Evolutionary conservation across 768 basidiomycete species (phyloP), one percentile per base, ranked within the genome.

Genomic region (Hygrophorus pudorinus): DNA sequence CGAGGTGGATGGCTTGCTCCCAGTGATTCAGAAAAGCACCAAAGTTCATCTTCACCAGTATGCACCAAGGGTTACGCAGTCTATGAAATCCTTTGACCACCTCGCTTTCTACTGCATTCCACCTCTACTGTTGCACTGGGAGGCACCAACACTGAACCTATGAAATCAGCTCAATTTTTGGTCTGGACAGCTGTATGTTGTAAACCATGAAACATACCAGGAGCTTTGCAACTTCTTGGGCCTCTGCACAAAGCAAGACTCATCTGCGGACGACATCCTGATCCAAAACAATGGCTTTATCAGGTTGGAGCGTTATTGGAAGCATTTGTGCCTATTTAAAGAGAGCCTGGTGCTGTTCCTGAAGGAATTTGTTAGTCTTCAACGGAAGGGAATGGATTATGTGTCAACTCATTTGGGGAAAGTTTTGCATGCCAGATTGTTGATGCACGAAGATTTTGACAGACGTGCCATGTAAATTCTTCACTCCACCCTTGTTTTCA

Each of bases 171-270:
- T 74, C 29, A 70, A 66, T 31, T 47, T 72, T 24, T 71, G 65
- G 50, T 66, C 70, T 11, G 72, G 70, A 2, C 69, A 74, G 43
- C 57, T 74, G 2, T 74, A 66, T 44, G 43, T 71, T 30, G 53
- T 52, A 8, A 52, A 64, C 17, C 52, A 60, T 18, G 46, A 45
- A 9, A 51, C 61, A 1, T 73, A 72, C 41, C 47, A 47, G 21
- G 50, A 45, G 1, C 29, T 67, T 11, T 71, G 71, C 45, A 47
- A 53, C 18, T 55, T 65, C 43, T 53, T 74, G 27, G 63, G 70
- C 2, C 17, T 71, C 9, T 51, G 59, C 21, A 41, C 53, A 5
- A 45, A 42, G 13, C 27, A 47, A n/a, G 33, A 16, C 33, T 48
- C 55, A 18, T 27, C 42, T 33, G 40, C 31, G n/a, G 46, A 45